Conservation (phyloP, 2,329 filamentous ascomycete genomes). For the Nemania abortiva region DNA sequence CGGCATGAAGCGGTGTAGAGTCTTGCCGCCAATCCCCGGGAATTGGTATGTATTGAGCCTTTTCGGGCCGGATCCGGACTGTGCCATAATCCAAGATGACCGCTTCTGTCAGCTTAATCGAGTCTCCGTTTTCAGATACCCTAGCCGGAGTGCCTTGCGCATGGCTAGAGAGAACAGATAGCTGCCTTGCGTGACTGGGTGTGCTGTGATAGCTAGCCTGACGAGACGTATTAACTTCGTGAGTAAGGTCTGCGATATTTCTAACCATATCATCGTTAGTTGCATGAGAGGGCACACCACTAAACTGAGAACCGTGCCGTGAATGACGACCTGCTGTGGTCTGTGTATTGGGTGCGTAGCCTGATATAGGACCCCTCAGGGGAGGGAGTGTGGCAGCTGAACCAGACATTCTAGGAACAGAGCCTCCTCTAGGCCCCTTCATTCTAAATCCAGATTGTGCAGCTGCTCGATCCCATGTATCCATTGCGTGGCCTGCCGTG, state of each 20-base stretch:
- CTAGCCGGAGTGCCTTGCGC: neutral
- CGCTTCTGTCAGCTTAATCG: neutral
- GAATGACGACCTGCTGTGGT: neutral
- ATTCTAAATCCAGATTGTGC: constrained; percentile 5
- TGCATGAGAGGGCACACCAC: neutral
- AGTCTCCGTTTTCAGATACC: neutral
- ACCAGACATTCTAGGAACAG: neutral
- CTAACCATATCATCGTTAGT: neutral
- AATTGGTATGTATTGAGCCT: constrained; percentile 30
- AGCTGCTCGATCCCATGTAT: neutral
- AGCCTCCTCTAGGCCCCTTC: neutral
- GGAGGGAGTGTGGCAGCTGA: neutral
- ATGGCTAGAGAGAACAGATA: neutral
- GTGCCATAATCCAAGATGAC: constrained; percentile 37
- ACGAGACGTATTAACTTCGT: neutral
- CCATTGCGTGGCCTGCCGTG: neutral
- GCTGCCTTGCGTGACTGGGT: neutral
- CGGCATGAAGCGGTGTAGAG: neutral
- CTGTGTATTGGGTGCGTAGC: neutral
- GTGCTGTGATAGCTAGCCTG: neutral
- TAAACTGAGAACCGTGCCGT: neutral
- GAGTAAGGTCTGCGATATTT: neutral
- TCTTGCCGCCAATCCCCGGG: constrained; percentile 30
- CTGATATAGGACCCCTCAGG: neutral
- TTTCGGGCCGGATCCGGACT: constrained; percentile 34